Base-by-base conservation (phyloP, 2,329 filamentous ascomycete genomes). In the Graphilbum ipis-grandicollis region DNA sequence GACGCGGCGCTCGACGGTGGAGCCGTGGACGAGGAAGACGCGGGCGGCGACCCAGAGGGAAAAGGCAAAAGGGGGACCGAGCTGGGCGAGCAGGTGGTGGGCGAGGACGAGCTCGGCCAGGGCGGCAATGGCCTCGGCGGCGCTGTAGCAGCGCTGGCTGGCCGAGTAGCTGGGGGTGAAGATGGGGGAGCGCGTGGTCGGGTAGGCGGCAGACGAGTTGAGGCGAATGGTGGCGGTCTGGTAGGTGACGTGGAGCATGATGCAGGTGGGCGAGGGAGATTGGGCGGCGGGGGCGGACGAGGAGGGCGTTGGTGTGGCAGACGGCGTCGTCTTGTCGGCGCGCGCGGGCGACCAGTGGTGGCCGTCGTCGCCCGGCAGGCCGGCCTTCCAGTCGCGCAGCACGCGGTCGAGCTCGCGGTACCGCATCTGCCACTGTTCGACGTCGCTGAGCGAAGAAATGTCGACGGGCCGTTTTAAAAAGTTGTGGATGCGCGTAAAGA, bases 141-240 rank as follows among this genome's bases (percentile, higher is more conserved):
- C 85, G 4, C 71, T 70, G 41, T 86, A 73, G 49, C 86, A 93
- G 31, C 81, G 68, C 51, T 93, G 83, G 37, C 75, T 80, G 22
- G 86, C 86, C 47, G 75, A 81, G 54, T 83, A 92, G 0, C 82
- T 92, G 0, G 85, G 82, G 0, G 81, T 86, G 58, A 93, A 94
- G 36, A 93, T 86, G 12, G 79, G 77, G 2, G 83, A 93, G 23
- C 82, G 70, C 4, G 82, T 90, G 5, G 84, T 92, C 4, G 86
- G 86, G 54, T 93, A 94, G 2, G 85, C 86, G 6, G 86, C 84
- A 2, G 84, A 93, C 0, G 85, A 93, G 58, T 93, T 85, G 19
- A 93, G 66, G 26, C 86, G 75, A 47, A 94, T 93, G 9, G 93
- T 76, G 33, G 85, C 80, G 1, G 84, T 92, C 54, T 92, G 82